phyloP scores from a whole-genome alignment of 1,284 basidiomycete species.

The Schizophyllum amplum region DNA sequence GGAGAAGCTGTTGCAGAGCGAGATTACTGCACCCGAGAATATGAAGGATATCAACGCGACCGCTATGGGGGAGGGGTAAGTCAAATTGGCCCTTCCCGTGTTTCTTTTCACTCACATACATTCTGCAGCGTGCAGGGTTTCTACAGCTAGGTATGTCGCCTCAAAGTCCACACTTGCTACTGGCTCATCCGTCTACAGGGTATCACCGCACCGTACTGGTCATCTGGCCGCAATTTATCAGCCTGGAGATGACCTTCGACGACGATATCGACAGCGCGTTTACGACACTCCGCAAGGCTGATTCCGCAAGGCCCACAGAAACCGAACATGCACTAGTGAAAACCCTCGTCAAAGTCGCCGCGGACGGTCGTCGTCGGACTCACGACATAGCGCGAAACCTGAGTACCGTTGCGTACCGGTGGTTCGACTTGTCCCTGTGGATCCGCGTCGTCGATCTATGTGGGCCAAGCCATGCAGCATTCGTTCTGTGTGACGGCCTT shows the following conservation, averaged over 20 bases:
- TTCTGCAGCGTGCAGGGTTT: too few species aligned
- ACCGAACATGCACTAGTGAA: background rate
- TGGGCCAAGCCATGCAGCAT: too few species aligned
- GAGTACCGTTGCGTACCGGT: too few species aligned
- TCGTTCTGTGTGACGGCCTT: too few species aligned
- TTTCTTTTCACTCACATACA: too few species aligned
- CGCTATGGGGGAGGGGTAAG: too few species aligned
- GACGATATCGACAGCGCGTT: background rate
- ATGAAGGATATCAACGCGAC: conserved; percentile 35
- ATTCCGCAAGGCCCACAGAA: background rate
- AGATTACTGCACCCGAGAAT: conserved; percentile 29
- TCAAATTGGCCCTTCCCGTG: too few species aligned
- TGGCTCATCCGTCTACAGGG: conserved; percentile 25
- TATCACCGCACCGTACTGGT: conserved; percentile 35
- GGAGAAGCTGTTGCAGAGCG: conserved; percentile 26
- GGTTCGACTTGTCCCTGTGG: too few species aligned
- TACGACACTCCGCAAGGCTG: background rate
- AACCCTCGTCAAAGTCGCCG: conserved; percentile 3
- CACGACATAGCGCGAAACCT: too few species aligned
- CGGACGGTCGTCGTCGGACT: too few species aligned
- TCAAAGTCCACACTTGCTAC: background rate
- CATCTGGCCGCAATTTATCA: conserved; percentile 16
- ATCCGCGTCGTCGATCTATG: too few species aligned
- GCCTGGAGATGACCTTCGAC: conserved; percentile 3
- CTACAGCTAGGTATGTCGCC: conserved; percentile 18